Percentiles rank a stretch among this genome's conserved stretches.
These are phyloP conservation scores for Penicillium sp. DNA, from an alignment of 2,329 filamentous ascomycete genomes.

Conservation along the genomic window DNA sequence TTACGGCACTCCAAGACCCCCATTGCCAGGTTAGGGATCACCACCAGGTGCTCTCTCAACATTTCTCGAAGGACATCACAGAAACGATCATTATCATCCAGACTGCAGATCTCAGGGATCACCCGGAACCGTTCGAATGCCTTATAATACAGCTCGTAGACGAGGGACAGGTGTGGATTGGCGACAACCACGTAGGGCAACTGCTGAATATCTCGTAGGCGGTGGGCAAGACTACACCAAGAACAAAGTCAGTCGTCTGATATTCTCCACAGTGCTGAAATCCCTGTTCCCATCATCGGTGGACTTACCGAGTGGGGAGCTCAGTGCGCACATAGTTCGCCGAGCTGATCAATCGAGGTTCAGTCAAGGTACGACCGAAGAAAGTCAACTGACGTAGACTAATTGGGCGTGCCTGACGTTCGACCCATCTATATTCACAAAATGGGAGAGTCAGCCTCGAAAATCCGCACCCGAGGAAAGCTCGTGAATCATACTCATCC, in stretches of 20 bases:
- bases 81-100: constrained; percentile 87
- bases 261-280: too few relatives aligned
- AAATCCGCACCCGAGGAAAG: constrained; percentile 6
- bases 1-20: constrained; percentile 89
- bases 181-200: constrained; percentile 93
- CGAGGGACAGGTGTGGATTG: constrained; percentile 90
- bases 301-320: constrained; percentile 73
- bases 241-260: neutral
- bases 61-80: constrained; percentile 80
- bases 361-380: constrained; percentile 90
- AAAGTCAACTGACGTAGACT: constrained; percentile 95
- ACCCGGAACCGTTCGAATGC: constrained; percentile 92
- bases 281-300: neutral
- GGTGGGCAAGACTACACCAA: constrained; percentile 74
- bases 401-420: constrained; percentile 89
- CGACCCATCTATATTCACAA: constrained; percentile 74
- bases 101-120: constrained; percentile 77
- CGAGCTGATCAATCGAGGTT: constrained; percentile 84
- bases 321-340: constrained; percentile 98
- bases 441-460: constrained; percentile 2
- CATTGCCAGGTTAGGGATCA: constrained; percentile 93
- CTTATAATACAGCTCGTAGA: constrained; percentile 95
- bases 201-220: constrained; percentile 95
- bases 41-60: constrained; percentile 83
- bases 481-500: constrained; percentile 56